Evolutionary conservation across 2,329 filamentous ascomycete genomes (phyloP), one percentile per base, ranked within the genome.

Genomic region (Ascochyta clinopodiicola): DNA sequence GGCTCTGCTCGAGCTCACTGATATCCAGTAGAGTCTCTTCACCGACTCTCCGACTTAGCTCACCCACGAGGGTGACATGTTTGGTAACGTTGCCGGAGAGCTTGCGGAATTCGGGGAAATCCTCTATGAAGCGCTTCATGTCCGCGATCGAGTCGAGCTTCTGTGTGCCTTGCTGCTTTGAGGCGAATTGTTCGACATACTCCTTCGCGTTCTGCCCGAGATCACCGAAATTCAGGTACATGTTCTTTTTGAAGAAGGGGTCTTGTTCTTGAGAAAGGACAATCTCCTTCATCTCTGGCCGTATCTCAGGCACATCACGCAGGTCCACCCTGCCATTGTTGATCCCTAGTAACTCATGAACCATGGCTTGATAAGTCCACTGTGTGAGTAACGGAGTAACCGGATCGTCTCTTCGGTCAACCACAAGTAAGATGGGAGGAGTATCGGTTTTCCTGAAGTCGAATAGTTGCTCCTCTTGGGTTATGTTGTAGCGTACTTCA

Each of bases 341-440:
- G 63, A 99, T 96, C 5, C 95, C 95, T 12, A 99, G 82, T 2
- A 98, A 80, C 70, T 99, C 95, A 73, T 99, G 95, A 0, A 99
- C 95, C 93, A 99, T 99, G n/a, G 95, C 95, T 77, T 99, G 95
- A 71, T 99, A 99, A 24, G 95, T 99, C 95, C 95, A 99, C 74
- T 99, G 95, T 2, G 92, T 96, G 44, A 99, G 83, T 10, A 99
- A 80, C 0, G 95, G 95, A 3, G 95, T 99, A 45, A 98, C 90
- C 0, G 95, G 94, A 69, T 99, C 95, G 71, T 97, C 93, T 74
- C 95, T 86, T 37, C 95, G 87, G 76, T 99, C 95, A 27, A 99
- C 79, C 49, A 99, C 86, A 31, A 99, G 82, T 13, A 99, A 81
- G 65, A 99, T 93, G 0, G 96, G 95, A 8, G 94, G 91, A 0